Conservation (phyloP, 1,284 basidiomycete species). For the Schizopora paradoxa region DNA sequence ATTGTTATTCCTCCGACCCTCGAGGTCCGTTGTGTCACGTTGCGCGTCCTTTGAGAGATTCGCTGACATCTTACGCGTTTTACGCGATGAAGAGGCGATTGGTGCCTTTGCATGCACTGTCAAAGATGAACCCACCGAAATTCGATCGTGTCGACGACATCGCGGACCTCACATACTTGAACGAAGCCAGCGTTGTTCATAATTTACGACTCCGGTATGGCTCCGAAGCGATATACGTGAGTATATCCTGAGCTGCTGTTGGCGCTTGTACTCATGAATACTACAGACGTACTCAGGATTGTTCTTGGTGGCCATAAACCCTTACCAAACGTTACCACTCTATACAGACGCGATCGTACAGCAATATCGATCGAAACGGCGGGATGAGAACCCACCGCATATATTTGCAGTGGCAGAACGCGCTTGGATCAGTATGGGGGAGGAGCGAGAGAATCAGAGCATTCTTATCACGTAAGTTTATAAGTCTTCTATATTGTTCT, state of each 20-base stretch:
- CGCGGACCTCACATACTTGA: constrained; percentile 95
- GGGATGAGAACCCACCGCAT: constrained; percentile 96
- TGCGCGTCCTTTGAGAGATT: constrained; percentile 5
- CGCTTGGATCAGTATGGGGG: constrained; percentile 98
- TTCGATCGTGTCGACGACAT: constrained; percentile 98
- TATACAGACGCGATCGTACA: constrained; percentile 91
- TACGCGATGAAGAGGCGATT: constrained; percentile 51
- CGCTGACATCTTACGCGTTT: constrained; percentile 17
- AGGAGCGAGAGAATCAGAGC: constrained; percentile 95
- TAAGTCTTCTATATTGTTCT: constrained; percentile 1
- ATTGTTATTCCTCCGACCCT: constrained; percentile 78
- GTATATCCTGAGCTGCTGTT: constrained; percentile 30
- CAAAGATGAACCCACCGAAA: constrained; percentile 98
- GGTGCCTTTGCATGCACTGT: constrained; percentile 73
- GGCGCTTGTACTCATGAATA: constrained; percentile 17
- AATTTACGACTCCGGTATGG: constrained; percentile 91
- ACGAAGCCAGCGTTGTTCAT: constrained; percentile 98
- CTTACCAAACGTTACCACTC: constrained; percentile 89
- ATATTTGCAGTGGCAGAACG: constrained; percentile 97
- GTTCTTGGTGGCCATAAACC: constrained; percentile 98
- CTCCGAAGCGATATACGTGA: constrained; percentile 90
- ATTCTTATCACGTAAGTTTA: constrained; percentile 89
- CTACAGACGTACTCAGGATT: constrained; percentile 90
- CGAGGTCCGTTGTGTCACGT: constrained; percentile 46
- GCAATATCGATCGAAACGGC: constrained; percentile 87